Conservation (phyloP, 225 moss, liverwort and hornwort genomes). For the Polytrichum formosum region DNA sequence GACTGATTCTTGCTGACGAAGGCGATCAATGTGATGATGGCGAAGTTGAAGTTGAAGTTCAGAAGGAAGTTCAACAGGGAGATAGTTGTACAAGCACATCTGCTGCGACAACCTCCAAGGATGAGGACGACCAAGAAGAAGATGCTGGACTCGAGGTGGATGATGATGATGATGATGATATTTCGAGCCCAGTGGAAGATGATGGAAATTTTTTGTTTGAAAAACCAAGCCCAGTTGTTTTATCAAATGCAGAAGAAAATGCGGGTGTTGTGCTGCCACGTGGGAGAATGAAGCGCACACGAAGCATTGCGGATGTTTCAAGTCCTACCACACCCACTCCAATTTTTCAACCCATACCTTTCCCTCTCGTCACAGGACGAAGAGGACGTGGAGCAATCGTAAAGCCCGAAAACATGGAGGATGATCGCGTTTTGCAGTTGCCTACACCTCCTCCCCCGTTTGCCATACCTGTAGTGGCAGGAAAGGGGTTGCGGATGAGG, state of each 20-base stretch:
- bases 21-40: constrained; percentile 17
- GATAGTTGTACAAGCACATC: constrained; percentile 31
- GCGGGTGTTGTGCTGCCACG: constrained; percentile 7
- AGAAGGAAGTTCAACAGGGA: constrained; percentile 23
- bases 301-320: constrained; percentile 56
- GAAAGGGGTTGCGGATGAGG: constrained; percentile 46
- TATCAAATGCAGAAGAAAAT: constrained; percentile 24
- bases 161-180: constrained; percentile 28
- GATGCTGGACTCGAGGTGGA: constrained; percentile 29
- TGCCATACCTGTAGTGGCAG: constrained; percentile 27
- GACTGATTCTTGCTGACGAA: constrained; percentile 18
- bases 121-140: constrained; percentile 10
- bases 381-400: constrained; percentile 49
- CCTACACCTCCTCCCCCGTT: constrained; percentile 11
- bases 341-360: constrained; percentile 33
- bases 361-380: constrained; percentile 47
- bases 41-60: neutral
- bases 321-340: constrained; percentile 30
- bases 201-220: constrained; percentile 20
- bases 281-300: constrained; percentile 36
- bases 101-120: constrained; percentile 34
- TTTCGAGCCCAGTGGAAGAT: constrained; percentile 19
- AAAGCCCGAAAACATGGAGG: constrained; percentile 40
- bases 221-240: constrained; percentile 18
- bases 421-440: constrained; percentile 18